Conservation (phyloP, 2,329 filamentous ascomycete genomes). For the Nemania sp. region DNA sequence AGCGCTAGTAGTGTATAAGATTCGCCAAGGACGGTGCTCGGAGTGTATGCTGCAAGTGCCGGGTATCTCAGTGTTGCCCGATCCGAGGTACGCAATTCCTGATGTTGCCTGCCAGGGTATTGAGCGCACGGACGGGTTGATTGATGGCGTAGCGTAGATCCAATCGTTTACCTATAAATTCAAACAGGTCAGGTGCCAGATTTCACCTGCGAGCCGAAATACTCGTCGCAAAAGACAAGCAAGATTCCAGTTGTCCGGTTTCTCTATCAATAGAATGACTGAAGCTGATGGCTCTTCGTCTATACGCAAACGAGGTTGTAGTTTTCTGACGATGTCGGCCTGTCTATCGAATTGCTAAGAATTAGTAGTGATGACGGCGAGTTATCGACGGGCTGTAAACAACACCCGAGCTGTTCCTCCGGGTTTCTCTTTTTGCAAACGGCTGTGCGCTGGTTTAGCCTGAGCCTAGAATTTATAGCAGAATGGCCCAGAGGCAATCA, state of each 20-base stretch:
- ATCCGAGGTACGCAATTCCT: neutral
- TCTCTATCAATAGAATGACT: neutral
- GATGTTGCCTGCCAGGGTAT: neutral
- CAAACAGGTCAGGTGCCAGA: neutral
- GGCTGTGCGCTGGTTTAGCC: neutral
- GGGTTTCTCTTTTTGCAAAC: neutral
- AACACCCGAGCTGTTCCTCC: neutral
- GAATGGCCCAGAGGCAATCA: neutral
- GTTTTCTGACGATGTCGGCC: neutral
- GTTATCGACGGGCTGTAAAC: neutral
- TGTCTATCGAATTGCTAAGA: neutral
- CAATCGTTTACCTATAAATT: neutral
- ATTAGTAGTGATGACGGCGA: too few relatives aligned
- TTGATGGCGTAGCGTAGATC: neutral
- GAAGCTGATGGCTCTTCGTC: too few relatives aligned
- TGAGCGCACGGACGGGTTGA: slow-evolving; percentile 11
- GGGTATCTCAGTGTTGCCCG: neutral
- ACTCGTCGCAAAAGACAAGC: neutral
- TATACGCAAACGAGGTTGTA: neutral
- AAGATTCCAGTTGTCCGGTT: neutral
- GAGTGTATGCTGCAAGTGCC: neutral
- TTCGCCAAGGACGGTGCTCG: neutral
- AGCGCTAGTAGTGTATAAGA: neutral
- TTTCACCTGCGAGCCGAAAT: neutral
- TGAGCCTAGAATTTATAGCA: slow-evolving; percentile 1